Evolutionary conservation across 2,329 filamentous ascomycete genomes (phyloP).

Genomic region (Epichloe hybrida): DNA sequence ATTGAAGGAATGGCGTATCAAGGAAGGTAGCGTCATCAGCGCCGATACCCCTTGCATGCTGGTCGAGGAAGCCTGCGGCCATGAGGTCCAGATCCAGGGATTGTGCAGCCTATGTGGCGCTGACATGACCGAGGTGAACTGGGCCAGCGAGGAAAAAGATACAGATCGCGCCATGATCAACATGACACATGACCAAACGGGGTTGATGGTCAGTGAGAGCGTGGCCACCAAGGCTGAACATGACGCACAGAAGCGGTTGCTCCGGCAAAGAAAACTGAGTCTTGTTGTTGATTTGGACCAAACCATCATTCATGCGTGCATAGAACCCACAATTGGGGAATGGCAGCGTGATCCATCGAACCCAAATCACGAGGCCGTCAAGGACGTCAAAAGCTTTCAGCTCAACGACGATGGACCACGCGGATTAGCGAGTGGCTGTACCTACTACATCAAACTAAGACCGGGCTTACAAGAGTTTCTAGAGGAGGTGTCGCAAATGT

Average conservation of each 20-base stretch:
- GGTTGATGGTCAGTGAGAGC: slow-evolving; percentile 68
- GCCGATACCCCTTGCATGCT: slow-evolving; percentile 50
- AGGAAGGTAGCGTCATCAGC: slow-evolving; percentile 49
- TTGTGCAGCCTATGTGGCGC: slow-evolving; percentile 87
- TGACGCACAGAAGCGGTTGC: slow-evolving; percentile 69
- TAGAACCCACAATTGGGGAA: slow-evolving; percentile 89
- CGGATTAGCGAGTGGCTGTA: slow-evolving; percentile 57
- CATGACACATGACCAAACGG: slow-evolving; percentile 85
- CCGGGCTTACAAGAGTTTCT: slow-evolving; percentile 76
- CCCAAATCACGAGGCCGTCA: slow-evolving; percentile 82
- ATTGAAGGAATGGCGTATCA: slow-evolving; percentile 63
- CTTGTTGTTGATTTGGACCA: slow-evolving; percentile 95
- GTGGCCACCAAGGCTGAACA: slow-evolving; percentile 75
- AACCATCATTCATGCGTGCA: slow-evolving; percentile 95
- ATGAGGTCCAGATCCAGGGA: slow-evolving; percentile 82
- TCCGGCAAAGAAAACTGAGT: slow-evolving; percentile 72
- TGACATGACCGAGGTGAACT: slow-evolving; percentile 86
- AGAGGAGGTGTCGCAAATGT: slow-evolving; percentile 61
- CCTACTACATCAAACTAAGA: slow-evolving; percentile 97
- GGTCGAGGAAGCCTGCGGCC: slow-evolving; percentile 81
- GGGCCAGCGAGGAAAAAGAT: slow-evolving; percentile 67
- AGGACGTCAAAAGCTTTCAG: slow-evolving; percentile 79
- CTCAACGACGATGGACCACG: slow-evolving; percentile 72
- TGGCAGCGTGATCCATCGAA: slow-evolving; percentile 85
- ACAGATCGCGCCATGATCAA: slow-evolving; percentile 82